Evolutionary conservation across 768 basidiomycete genomes (phyloP), one percentile per base, ranked within the genome.

Genomic region (Xerocomellus amylosporus): DNA sequence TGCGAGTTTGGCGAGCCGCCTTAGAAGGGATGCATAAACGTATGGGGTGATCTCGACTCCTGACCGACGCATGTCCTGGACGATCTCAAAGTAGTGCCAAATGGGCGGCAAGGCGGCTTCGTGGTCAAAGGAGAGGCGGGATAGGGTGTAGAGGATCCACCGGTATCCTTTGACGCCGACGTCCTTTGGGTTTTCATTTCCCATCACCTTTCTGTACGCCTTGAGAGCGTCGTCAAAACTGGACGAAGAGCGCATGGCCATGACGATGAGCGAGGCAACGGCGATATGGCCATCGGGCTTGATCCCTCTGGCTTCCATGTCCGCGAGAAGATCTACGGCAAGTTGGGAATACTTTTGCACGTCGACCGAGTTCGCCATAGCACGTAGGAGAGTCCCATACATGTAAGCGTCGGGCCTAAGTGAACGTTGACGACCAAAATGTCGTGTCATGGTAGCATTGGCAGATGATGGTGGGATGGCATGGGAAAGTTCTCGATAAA

Each of bases 41-140:
- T 81, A 72, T 2, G 76, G 72, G 0, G 82, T 80, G 50, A 87
- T 74, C 10, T 74, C 72, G 49, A 84, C 71, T 20, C 88, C 87
- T 2, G 81, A 79, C 13, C 72, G 69, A 26, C 82, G 85, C 90
- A 95, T 94, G 71, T 93, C 90, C 36, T 77, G 79, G 53, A 93
- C 78, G 47, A 95, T 87, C 50, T 80, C 79, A 68, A 93, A 85
- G 69, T 89, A 91, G 50, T 83, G 76, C 56, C 75, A 70, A 46
- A 69, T 74, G 57, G 67, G 81, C 58, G 66, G 80, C 65, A 58
- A 76, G 24, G 75, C 62, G 17, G 71, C 54, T 34, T 51, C 65
- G 20, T 77, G 66, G 43, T 73, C 71, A 53, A 83, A 84, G 9
- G 80, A 76, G 49, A 89, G 74, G 24, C 77, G 75, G 64, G 82